Evolutionary conservation across 192 early-diverging fungal species (phyloP), one percentile per base, ranked within the genome.

Genomic region (Diversispora epigaea): DNA sequence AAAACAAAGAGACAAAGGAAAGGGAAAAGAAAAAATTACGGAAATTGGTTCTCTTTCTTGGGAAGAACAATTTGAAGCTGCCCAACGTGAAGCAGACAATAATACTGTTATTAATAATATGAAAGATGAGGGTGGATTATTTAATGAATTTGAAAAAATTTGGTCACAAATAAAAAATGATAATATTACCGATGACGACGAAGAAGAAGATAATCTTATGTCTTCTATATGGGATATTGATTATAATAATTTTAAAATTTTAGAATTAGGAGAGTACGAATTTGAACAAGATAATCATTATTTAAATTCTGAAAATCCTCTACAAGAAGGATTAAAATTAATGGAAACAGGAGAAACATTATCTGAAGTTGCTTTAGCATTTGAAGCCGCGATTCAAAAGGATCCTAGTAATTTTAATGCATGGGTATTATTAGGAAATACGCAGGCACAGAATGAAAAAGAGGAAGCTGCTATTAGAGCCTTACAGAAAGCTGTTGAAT

Each of bases 371-470:
- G 95, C 97, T 50, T 81, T 99, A 78, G 93, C 94, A 3, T 90
- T 99, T 47, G 98, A 99, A 79, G 95, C 95, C 6, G 87, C 87
- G 5, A 93, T 97, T 9, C 90, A 94, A 76, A 84, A 89, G 62
- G 87, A 94, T 66, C 91, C 90, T 0, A 77, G 82, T 56, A 92
- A 97, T 76, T 92, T 94, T 0, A 81, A 81, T 8, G 90, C 91
- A 19, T 99, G 98, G 98, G 86, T 90, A 81, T 82, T 89, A 80
- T 89, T 99, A 4, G 98, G 98, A 40, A 91, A 92, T 58, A 87
- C 86, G 55, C 98, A 99, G 73, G 95, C 96, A 63, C 97, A 99
- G 76, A 99, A 98, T 78, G 98, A 99, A 82, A 96, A 96, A 77
- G 98, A 99, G 77, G 89, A 90, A 40, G 89, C 91, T 15, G 97